Percentiles rank a stretch among this genome's conserved stretches.
Evolutionary conservation across 768 basidiomycete genomes (phyloP).

Genomic region (Boletus rex-veris): DNA sequence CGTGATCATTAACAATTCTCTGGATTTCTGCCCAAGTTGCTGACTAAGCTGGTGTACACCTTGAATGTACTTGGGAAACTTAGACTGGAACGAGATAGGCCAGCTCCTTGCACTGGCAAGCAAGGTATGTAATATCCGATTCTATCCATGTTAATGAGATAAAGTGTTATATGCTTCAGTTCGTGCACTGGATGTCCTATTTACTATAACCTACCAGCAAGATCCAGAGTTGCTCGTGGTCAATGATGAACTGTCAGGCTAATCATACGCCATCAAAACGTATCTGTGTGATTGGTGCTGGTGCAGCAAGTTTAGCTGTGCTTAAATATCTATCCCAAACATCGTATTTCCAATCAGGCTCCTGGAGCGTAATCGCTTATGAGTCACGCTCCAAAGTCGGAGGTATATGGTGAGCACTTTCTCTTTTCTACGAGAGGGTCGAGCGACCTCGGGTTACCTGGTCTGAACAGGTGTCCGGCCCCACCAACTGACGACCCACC

Average conservation of each 20-base stretch:
- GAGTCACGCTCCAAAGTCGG: constrained; percentile 67
- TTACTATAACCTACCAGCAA: background rate
- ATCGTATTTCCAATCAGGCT: constrained; percentile 48
- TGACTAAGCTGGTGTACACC: background rate
- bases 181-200: background rate
- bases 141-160: background rate
- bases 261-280: constrained; percentile 26
- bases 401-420: constrained; percentile 64
- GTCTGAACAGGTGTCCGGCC: constrained; percentile 50
- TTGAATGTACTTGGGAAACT: too few relatives aligned
- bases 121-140: background rate
- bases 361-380: constrained; percentile 63
- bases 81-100: background rate
- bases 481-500: constrained; percentile 50
- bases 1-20: too few relatives aligned
- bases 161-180: background rate
- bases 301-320: constrained; percentile 68
- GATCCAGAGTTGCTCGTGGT: background rate
- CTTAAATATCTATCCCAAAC: constrained; percentile 64
- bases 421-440: background rate
- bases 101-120: background rate
- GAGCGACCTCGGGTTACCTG: background rate
- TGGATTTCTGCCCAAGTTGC: background rate
- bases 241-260: constrained; percentile 4
- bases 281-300: constrained; percentile 74